Conservation (phyloP, 257 asterid species). For the Solanum gracilifrons region DNA sequence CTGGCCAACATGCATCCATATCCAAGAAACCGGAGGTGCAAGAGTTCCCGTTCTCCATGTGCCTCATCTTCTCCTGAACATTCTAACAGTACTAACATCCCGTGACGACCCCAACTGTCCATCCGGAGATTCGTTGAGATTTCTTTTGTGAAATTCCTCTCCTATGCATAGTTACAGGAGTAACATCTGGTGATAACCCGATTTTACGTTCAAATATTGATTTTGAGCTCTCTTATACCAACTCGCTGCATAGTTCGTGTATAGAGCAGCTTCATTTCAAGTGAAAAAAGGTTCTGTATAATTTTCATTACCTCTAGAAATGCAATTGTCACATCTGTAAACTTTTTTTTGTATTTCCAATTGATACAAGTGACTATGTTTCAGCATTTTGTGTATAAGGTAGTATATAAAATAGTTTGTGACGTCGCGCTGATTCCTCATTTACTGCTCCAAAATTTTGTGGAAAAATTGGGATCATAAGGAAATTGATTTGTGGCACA, state of each 20-base stretch:
- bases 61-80: conserved; percentile 14
- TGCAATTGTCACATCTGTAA: not conserved
- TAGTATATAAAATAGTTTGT: not conserved
- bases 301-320: not conserved
- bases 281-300: not conserved
- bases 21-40: conserved; percentile 56
- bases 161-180: not conserved
- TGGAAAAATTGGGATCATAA: not conserved
- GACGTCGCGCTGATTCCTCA: not conserved
- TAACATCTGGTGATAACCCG: not conserved
- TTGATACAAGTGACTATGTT: not conserved
- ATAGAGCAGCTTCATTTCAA: not conserved
- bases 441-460: not conserved
- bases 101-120: not conserved
- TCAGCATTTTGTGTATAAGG: not conserved
- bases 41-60: conserved; percentile 11
- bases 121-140: not conserved
- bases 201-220: not conserved
- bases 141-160: not conserved
- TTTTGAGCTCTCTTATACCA: not conserved
- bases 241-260: not conserved
- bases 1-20: conserved; percentile 66
- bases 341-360: not conserved
- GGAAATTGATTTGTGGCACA: not conserved
- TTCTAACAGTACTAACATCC: not conserved